A percentile compares a stretch with the other conserved stretches of the same genome.
phyloP scores from a whole-genome alignment of 257 asterid species.

The Anisodus tanguticus region DNA sequence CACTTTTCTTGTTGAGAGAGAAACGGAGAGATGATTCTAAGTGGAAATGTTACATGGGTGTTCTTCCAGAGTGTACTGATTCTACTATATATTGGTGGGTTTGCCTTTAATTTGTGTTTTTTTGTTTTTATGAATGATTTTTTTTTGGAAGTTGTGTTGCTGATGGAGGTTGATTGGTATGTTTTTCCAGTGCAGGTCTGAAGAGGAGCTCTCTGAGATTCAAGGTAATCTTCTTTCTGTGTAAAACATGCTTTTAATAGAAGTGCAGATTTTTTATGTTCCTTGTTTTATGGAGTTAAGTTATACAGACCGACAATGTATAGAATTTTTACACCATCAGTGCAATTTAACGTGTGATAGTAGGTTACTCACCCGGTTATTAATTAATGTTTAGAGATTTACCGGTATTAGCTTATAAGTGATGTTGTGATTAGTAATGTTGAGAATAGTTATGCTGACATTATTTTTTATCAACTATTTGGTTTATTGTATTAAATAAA shows the following conservation, averaged over 20 bases:
- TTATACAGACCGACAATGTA: background rate
- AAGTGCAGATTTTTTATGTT: background rate
- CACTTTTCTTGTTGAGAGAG: constrained; percentile 79
- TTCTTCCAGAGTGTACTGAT: constrained; percentile 75
- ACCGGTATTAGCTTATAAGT: background rate
- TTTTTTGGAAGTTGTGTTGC: constrained; percentile 28
- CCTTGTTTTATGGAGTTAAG: background rate
- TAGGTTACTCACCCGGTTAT: background rate
- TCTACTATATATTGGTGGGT: constrained; percentile 95
- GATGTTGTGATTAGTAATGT: background rate
- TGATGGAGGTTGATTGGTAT: constrained; percentile 49
- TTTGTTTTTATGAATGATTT: background rate
- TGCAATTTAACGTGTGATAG: background rate
- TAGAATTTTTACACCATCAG: background rate
- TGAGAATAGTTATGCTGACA: no score
- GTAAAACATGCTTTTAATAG: background rate
- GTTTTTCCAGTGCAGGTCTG: constrained; percentile 97
- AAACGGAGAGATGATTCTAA: constrained; percentile 71
- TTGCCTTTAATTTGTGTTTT: constrained; percentile 22
- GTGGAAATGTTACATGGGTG: constrained; percentile 71
- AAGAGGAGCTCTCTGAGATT: constrained; percentile 96
- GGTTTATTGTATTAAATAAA: no score
- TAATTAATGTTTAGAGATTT: background rate
- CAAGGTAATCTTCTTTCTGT: constrained; percentile 59
- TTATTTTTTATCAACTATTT: no score